Base-by-base conservation (phyloP, 345 rosid species). In the Gossypium arboreum region DNA sequence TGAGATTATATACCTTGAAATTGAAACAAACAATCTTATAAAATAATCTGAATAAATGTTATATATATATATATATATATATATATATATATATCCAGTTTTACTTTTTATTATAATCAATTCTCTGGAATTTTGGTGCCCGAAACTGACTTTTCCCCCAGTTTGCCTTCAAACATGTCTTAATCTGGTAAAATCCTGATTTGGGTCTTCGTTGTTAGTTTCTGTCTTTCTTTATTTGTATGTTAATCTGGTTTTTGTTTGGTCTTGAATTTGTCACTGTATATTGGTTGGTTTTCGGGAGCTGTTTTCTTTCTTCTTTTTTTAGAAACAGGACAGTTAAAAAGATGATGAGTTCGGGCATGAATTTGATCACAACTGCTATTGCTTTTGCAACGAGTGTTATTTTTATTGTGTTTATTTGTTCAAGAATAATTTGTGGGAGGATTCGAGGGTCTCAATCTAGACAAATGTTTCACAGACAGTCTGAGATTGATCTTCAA, bases 361-460 rank as follows among this genome's bases (percentile, higher is more conserved):
- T 83, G 87, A 89, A 84, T 81, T 75, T 83, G 83, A 81, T 87
- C 17, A 85, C 96, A 16, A 86, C 89, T 2, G 48, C 86, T 6
- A 86, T 91, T 61, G 96, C 89, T 56, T 91, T 91, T 79, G 91
- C 81, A 51, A 83, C 85, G 89, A 89, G 90, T 78, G 88, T 86
- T 7, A 70, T 89, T 63, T 89, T 91, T 76, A 86, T 89, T 8
- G 82, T 86, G 78, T 91, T 87, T 56, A 83, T 91, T 43, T 91
- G 91, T 72, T 76, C 87, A 20, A 85, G 91, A 75, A 81, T 91
- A n/a, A 79, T 91, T 4, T 91, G 95, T 62, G 79, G 89, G 67
- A 84, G 90, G 79, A 24, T 84, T 57, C 77, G 88, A 63, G 74
- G 84, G 20, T 71, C 78, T 1, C 83, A 74, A 22, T 75, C 89